These are phyloP conservation scores for Suillus occidentalis DNA, from an alignment of 768 basidiomycete genomes.

Conservation along the genomic window DNA sequence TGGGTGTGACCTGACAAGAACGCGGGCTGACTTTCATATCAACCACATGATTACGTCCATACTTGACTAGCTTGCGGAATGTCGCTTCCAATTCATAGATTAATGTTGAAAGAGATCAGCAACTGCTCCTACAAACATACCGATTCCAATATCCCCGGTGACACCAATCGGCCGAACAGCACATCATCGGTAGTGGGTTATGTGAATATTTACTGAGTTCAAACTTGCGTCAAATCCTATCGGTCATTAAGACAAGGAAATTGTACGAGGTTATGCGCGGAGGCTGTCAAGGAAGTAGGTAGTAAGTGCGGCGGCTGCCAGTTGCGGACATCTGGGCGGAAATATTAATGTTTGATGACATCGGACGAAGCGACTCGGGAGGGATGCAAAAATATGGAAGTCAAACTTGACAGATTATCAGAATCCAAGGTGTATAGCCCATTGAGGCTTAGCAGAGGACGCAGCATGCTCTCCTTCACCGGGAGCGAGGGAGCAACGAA, in stretches of 20 bases:
- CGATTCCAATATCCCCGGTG: not conserved
- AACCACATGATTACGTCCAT: not conserved
- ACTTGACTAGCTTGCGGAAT: slow-evolving; percentile 2
- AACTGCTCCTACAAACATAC: not conserved
- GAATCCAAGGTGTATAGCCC: too few species aligned
- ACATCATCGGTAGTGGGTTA: not conserved
- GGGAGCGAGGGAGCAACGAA: too few species aligned
- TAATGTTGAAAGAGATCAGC: slow-evolving; percentile 6
- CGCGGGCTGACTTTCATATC: not conserved
- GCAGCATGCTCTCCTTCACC: too few species aligned
- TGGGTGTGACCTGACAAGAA: not conserved
- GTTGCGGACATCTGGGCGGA: slow-evolving; percentile 74
- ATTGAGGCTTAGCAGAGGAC: too few species aligned
- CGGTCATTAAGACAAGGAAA: not conserved
- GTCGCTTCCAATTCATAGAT: slow-evolving; percentile 4
- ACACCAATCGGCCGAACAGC: not conserved
- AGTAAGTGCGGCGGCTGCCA: slow-evolving; percentile 41
- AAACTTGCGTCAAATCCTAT: not conserved
- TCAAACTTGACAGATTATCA: too few species aligned
- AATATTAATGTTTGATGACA: slow-evolving; percentile 71
- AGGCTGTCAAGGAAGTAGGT: slow-evolving; percentile 65
- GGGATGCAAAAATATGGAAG: slow-evolving; percentile 35
- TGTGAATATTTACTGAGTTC: not conserved
- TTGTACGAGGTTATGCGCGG: slow-evolving; percentile 64
- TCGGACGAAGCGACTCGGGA: slow-evolving; percentile 52